Conservation (phyloP, 2,329 filamentous ascomycete species). For the Elsinoe australis region DNA sequence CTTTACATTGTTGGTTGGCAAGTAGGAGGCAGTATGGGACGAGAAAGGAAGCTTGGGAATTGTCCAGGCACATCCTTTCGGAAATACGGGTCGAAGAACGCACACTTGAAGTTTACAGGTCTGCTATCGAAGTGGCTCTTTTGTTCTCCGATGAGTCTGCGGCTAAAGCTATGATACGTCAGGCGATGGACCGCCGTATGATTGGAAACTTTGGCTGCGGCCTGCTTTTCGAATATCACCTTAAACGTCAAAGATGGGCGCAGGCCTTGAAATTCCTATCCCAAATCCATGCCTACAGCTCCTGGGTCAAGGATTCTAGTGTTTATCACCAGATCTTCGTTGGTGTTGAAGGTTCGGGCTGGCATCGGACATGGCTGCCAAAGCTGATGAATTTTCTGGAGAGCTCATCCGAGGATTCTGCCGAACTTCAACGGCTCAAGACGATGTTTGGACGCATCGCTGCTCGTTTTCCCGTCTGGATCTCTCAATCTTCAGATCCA, state of each 20-base stretch:
- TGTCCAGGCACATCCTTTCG: neutral
- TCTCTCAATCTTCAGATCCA: neutral
- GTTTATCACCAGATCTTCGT: neutral
- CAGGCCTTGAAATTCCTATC: neutral
- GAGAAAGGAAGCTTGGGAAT: neutral
- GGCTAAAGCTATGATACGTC: neutral
- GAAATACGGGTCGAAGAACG: neutral
- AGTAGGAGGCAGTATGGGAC: neutral
- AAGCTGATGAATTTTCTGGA: neutral
- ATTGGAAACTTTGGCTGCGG: constrained; percentile 1
- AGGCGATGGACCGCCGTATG: neutral
- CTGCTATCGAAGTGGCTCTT: neutral
- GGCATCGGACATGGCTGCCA: constrained; percentile 1
- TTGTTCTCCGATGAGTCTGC: neutral
- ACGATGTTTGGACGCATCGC: neutral
- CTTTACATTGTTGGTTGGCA: neutral
- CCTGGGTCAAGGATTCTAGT: neutral
- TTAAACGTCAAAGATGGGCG: neutral
- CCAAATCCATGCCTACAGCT: neutral
- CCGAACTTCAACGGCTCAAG: neutral
- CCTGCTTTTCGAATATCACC: neutral
- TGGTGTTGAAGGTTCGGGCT: neutral
- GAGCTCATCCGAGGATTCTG: neutral
- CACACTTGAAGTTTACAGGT: neutral
- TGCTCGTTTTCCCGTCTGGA: constrained; percentile 1